Base-by-base conservation (phyloP, 352 stramenopile species). In the Phytophthora pluvialis region DNA sequence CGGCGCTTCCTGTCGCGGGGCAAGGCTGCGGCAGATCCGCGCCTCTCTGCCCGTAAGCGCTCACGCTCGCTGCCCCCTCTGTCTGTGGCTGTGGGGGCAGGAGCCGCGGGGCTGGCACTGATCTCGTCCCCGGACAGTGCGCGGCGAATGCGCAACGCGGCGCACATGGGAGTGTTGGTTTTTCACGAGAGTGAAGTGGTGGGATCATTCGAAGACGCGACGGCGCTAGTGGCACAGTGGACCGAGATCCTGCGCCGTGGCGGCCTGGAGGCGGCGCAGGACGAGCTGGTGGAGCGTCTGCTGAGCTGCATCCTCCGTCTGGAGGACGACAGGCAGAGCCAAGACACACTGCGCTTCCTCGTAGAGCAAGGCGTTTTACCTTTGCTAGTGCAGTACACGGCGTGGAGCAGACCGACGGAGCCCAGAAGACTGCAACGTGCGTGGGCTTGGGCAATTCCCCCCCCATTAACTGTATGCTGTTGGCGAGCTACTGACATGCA, bases 311-410 rank as follows among this genome's bases (percentile, higher is more conserved):
- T 78, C 13, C 38, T 78, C 35, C 26, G 64, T 6, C 47, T 73
- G 2, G 35, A 65, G 11, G 49, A 43, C 13, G 49, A 73, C 38
- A 38, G 70, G 8, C 26, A 48, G n/a, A 55, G 38, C 26, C 46
- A 52, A 39, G 44, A 70, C n/a, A 49, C 76, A 28, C 54, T 84
- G n/a, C 67, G 29, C 18, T 50, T 70, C 10, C 38, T 88, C 4
- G 66, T 77, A 13, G 18, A 60, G 1, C 57, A 67, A n/a, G 74
- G 67, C 11, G 49, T 61, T 12, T 26, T 86, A 16, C 25, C 57
- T 35, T 39, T 86, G 25, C n/a, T 89, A 4, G 39, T 86, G 8
- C 56, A 81, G 16, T 78, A 78, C 44, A 52, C 73, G 16, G 66
- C 75, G 3, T 45, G 51, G 18, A 67, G 58, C 11, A 75, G 72